Percentiles rank a stretch among this genome's conserved stretches.
phyloP scores from a whole-genome alignment of 2,329 filamentous ascomycete species.

The Ceratocystis lukuohia region DNA sequence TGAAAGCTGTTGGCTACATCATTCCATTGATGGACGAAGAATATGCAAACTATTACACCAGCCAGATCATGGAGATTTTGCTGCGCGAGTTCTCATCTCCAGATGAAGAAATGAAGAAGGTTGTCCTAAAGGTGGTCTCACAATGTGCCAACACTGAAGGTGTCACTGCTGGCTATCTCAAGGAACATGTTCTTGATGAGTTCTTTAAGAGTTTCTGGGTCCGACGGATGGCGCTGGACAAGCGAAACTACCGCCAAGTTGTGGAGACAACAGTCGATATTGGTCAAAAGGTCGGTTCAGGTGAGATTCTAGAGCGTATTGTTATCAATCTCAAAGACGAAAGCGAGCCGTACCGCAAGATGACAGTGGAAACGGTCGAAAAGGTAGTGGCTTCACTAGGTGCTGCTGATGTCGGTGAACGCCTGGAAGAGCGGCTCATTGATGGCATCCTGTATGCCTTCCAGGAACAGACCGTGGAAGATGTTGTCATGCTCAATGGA shows the following conservation, averaged over 20 bases:
- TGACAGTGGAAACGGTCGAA: constrained; percentile 96
- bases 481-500: constrained; percentile 89
- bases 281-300: constrained; percentile 92
- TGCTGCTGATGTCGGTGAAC: constrained; percentile 83
- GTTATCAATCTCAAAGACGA: constrained; percentile 96
- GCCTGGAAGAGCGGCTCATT: constrained; percentile 83
- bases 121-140: constrained; percentile 91
- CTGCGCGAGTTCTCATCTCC: constrained; percentile 91
- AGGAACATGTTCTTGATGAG: constrained; percentile 85
- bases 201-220: constrained; percentile 99
- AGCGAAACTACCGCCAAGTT: constrained; percentile 93
- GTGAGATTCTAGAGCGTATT: constrained; percentile 85
- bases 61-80: constrained; percentile 97
- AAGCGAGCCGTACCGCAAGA: constrained; percentile 94
- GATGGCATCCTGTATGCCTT: constrained; percentile 93
- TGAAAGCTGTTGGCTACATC: constrained; percentile 96
- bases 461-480: constrained; percentile 95
- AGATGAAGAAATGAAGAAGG: constrained; percentile 99
- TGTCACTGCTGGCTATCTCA: constrained; percentile 87
- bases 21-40: constrained; percentile 99
- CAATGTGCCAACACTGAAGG: constrained; percentile 91
- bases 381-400: constrained; percentile 89
- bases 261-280: constrained; percentile 97
- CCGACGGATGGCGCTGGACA: constrained; percentile 87
- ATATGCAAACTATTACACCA: constrained; percentile 97